Evolutionary conservation across 2,329 filamentous ascomycete species (phyloP).

Genomic region (Byssoonygena ceratinophila): DNA sequence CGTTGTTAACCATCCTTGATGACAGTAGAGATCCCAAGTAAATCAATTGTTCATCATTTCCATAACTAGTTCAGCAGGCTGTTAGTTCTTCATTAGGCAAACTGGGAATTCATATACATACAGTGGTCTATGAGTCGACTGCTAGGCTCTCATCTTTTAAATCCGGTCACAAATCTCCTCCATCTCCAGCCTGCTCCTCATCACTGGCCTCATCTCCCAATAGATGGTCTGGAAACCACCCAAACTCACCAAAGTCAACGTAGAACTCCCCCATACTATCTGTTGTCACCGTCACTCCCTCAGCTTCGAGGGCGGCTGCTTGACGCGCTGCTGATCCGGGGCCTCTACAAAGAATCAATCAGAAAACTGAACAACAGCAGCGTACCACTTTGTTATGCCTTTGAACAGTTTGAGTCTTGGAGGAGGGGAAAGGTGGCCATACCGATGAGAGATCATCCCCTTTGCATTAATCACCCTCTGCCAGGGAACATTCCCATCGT

Average conservation of each 20-base stretch:
- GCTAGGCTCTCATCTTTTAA: not conserved
- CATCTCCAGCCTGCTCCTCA: slow-evolving; percentile 10
- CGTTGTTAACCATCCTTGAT: too few species aligned
- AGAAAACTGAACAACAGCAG: too few species aligned
- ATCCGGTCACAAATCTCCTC: too few species aligned
- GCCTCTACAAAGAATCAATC: slow-evolving; percentile 20
- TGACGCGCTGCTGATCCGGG: slow-evolving; percentile 37
- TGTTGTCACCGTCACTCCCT: slow-evolving; percentile 34
- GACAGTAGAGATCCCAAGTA: too few species aligned
- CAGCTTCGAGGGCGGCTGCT: slow-evolving; percentile 31
- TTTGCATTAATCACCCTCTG: slow-evolving; percentile 84
- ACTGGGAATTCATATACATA: too few species aligned
- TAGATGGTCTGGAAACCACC: slow-evolving; percentile 43
- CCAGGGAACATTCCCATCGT: slow-evolving; percentile 78
- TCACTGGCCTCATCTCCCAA: slow-evolving; percentile 23
- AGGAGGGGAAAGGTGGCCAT: too few species aligned
- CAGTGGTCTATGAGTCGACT: too few species aligned
- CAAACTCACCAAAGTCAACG: slow-evolving; percentile 34
- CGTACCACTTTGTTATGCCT: not conserved
- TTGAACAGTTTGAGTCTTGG: too few species aligned
- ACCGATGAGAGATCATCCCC: slow-evolving; percentile 78
- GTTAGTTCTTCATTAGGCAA: too few species aligned
- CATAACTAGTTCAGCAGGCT: too few species aligned
- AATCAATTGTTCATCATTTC: too few species aligned
- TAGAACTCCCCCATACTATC: slow-evolving; percentile 38